phyloP scores from a whole-genome alignment of 2,329 filamentous ascomycete genomes.

The Ascochyta pisi region DNA sequence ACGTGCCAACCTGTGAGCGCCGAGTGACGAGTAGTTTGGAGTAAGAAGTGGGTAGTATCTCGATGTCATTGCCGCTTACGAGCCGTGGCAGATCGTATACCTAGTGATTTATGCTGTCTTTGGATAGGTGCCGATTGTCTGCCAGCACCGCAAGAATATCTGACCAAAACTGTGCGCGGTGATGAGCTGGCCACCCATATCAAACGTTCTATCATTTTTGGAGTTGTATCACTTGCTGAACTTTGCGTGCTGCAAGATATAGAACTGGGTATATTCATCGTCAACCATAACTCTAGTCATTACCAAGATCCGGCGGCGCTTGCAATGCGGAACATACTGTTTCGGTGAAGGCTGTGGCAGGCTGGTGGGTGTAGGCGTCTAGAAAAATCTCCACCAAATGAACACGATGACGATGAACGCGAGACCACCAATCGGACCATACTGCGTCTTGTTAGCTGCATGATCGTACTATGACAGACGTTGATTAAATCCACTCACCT shows the following conservation, averaged over 20 bases:
- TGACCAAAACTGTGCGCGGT: background rate
- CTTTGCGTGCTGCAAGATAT: background rate
- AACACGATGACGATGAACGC: conserved; percentile 85
- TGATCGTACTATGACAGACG: background rate
- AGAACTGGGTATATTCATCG: conserved; percentile 21
- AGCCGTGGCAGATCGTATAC: too few relatives aligned
- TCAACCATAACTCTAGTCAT: conserved; percentile 5
- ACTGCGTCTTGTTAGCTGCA: conserved; percentile 56
- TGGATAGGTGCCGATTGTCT: too few relatives aligned
- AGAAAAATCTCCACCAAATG: conserved; percentile 94
- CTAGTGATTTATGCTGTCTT: too few relatives aligned
- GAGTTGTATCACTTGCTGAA: too few relatives aligned
- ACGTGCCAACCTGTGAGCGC: background rate
- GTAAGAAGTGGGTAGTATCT: background rate
- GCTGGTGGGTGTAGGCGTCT: conserved; percentile 23
- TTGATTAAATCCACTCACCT: conserved; percentile 57
- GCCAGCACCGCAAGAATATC: too few relatives aligned
- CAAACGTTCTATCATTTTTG: background rate
- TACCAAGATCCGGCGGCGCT: background rate
- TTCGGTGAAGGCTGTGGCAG: background rate
- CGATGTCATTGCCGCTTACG: too few relatives aligned
- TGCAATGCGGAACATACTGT: background rate
- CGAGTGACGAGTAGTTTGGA: background rate
- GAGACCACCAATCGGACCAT: conserved; percentile 85
- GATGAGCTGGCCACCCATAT: background rate